phyloP scores from a whole-genome alignment of 2,329 filamentous ascomycete genomes.

The Drechslerella coelobrocha region DNA sequence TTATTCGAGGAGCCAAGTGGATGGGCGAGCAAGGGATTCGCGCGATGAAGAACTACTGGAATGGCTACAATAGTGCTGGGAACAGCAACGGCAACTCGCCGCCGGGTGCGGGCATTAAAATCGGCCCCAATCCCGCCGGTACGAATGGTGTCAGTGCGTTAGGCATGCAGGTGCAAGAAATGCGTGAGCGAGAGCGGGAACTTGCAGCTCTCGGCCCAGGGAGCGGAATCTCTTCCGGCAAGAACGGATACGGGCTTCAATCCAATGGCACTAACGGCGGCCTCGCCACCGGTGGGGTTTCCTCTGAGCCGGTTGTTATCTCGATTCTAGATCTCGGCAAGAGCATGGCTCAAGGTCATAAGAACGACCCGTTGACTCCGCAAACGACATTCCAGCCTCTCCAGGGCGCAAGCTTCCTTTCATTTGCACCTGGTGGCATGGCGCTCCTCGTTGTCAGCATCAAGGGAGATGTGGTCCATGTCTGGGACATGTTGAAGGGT shows the following conservation, averaged over 20 bases:
- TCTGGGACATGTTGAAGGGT: slow-evolving; percentile 74
- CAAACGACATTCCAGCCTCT: slow-evolving; percentile 74
- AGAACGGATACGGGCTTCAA: slow-evolving; percentile 39
- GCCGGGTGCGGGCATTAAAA: slow-evolving; percentile 42
- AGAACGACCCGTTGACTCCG: slow-evolving; percentile 63
- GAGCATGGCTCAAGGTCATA: slow-evolving; percentile 61
- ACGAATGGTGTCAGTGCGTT: slow-evolving; percentile 45
- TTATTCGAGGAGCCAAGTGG: slow-evolving; percentile 77
- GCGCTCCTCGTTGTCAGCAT: slow-evolving; percentile 79
- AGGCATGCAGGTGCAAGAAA: slow-evolving; percentile 50
- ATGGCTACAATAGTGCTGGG: slow-evolving; percentile 61
- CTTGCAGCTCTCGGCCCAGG: slow-evolving; percentile 48
- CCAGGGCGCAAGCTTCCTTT: slow-evolving; percentile 80
- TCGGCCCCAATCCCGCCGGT: slow-evolving; percentile 45
- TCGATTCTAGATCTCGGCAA: slow-evolving; percentile 75
- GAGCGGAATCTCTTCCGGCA: slow-evolving; percentile 44
- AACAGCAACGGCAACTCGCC: slow-evolving; percentile 42
- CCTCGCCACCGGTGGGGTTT: slow-evolving; percentile 61
- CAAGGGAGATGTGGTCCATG: slow-evolving; percentile 81
- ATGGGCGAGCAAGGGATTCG: slow-evolving; percentile 78
- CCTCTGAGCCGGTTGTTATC: slow-evolving; percentile 73
- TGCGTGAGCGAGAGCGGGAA: slow-evolving; percentile 48
- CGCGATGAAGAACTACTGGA: slow-evolving; percentile 83
- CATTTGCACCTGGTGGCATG: slow-evolving; percentile 76
- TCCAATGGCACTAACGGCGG: slow-evolving; percentile 54